Conservation (phyloP, 345 rosid genomes). For the Salix dunnii region DNA sequence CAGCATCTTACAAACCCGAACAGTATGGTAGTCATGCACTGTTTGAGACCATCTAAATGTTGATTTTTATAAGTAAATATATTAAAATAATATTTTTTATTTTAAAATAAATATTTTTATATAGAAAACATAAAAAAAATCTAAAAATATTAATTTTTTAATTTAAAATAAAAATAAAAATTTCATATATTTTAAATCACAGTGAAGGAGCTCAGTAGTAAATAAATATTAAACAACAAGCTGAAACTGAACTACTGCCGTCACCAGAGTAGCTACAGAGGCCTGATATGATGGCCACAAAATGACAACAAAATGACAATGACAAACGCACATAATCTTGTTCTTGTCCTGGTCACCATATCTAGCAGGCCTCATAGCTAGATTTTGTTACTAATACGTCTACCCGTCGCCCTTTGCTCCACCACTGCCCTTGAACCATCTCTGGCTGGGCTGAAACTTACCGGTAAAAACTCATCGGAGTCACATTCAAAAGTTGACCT, state of each 20-base stretch:
- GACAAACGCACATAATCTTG: constrained; percentile 27
- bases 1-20: too few species aligned
- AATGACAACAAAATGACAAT: background rate
- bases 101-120: too few species aligned
- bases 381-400: constrained; percentile 2
- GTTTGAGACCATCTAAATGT: too few species aligned
- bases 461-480: constrained; percentile 42
- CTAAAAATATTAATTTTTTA: too few species aligned
- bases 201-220: constrained; percentile 46
- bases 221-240: constrained; percentile 13
- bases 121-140: too few species aligned
- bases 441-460: constrained; percentile 43
- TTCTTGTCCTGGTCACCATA: background rate
- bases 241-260: background rate
- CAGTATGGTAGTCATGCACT: too few species aligned
- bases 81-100: too few species aligned
- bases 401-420: constrained; percentile 28
- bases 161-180: too few species aligned
- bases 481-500: constrained; percentile 37
- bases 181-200: too few species aligned
- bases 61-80: too few species aligned
- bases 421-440: constrained; percentile 36
- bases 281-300: background rate
- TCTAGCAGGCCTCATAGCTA: constrained; percentile 30
- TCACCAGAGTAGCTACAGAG: too few species aligned